Base-by-base conservation (phyloP, 345 rosid genomes). In the Anastatica hierochuntica region DNA sequence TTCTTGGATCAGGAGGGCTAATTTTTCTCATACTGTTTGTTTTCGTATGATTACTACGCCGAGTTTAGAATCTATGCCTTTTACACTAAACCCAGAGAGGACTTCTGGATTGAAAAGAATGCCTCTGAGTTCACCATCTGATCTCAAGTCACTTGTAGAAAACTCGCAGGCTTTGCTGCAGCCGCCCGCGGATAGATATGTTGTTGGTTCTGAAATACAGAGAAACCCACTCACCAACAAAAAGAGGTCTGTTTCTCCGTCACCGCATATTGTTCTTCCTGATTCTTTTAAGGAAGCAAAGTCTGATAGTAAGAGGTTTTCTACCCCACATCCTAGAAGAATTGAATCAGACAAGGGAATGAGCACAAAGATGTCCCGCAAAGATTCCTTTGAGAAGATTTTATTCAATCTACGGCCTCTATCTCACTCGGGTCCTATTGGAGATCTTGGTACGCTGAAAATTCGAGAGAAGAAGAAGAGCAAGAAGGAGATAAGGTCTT, bases 1-100 rank as follows among this genome's bases (percentile, higher is more conserved):
- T 64, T 88, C 90, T 37, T 88, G 96, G 96, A 58, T 88, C 19
- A 74, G 90, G 78, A 77, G 96, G 56, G 41, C 90, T 0, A 82
- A 88, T 29, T 88, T 64, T 63, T 84, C 85, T 11, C 90, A 81
- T 14, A 84, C 94, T 0, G 59, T 84, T 45, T 88, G 73, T 62
- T 79, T 75, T 47, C 77, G 96, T 47, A 35, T 82, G 50, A 80
- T 76, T 66, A 57, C 72, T 66, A 57, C 72, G 10, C 69, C 85
- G 6, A 70, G 58, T 38, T 62, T 77, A 66, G 74, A 64, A 13
- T 58, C 82, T 34, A 20, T n/a, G n/a, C 60, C 76, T 14, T 38
- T 77, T 10, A 31, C 39, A 10, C 18, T 64, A 13, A 68, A 64
- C 7, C 8, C 9, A 58, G 65, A 44, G 11, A 44, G 20, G 47